Evolutionary conservation across 2,329 filamentous ascomycete species (phyloP).

Genomic region (Tolypocladium capitatum): DNA sequence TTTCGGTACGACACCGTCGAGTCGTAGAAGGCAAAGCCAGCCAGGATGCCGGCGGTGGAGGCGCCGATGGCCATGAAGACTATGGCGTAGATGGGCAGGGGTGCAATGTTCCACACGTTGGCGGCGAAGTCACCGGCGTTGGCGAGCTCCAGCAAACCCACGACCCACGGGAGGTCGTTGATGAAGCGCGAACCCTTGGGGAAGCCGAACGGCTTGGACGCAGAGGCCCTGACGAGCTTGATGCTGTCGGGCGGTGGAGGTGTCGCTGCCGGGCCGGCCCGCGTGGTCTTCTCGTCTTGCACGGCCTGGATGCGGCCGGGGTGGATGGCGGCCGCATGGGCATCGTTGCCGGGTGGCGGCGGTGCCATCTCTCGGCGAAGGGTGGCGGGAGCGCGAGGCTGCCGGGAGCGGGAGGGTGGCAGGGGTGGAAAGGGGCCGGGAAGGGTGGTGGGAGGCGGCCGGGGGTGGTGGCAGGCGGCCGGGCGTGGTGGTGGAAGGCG

Average conservation of each 20-base stretch:
- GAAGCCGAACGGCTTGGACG: no score
- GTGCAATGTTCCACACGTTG: conserved; percentile 41
- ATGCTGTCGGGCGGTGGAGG: no score
- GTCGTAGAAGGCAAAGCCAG: conserved; percentile 32
- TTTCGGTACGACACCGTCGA: conserved; percentile 29
- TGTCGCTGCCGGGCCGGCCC: no score
- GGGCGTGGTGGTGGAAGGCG: no score
- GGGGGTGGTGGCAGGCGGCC: no score
- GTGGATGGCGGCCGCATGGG: not conserved
- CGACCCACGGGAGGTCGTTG: conserved; percentile 16
- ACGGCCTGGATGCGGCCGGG: not conserved
- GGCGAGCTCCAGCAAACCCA: conserved; percentile 40
- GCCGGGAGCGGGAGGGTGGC: not conserved
- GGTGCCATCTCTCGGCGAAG: not conserved
- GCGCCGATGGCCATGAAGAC: conserved; percentile 41
- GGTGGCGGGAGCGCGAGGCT: no score
- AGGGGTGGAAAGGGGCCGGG: no score
- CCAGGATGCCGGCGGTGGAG: conserved; percentile 28
- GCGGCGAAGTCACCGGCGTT: conserved; percentile 45
- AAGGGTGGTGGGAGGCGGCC: no score
- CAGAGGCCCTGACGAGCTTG: no score
- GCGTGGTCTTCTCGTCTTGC: not conserved
- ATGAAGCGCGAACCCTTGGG: conserved; percentile 9
- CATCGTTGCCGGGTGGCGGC: not conserved
- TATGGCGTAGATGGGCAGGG: conserved; percentile 32